A percentile compares a stretch with the other conserved stretches of the same genome.
phyloP scores from a whole-genome alignment of 2,329 filamentous ascomycete genomes.

The Talaromyces marneffei region DNA sequence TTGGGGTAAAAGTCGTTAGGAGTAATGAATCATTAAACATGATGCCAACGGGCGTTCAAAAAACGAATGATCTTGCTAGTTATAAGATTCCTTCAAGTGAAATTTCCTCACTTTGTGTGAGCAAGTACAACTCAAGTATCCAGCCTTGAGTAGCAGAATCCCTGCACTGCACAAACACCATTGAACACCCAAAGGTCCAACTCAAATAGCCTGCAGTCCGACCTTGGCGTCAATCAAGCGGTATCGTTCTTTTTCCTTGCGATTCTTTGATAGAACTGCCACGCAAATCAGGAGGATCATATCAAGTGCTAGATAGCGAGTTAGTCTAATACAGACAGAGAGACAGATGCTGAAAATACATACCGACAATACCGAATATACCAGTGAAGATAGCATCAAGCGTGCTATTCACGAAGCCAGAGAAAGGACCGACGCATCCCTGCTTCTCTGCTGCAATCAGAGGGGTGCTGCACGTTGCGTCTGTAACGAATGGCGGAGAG shows the following conservation, averaged over 20 bases:
- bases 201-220: conserved; percentile 35
- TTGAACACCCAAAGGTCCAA: conserved; percentile 35
- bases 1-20: background rate
- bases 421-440: conserved; percentile 64
- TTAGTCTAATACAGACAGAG: background rate
- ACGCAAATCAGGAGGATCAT: conserved; percentile 63
- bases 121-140: conserved; percentile 6
- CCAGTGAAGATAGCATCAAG: conserved; percentile 73
- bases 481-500: conserved; percentile 64
- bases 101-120: background rate
- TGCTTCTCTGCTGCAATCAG: conserved; percentile 63
- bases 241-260: conserved; percentile 73
- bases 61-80: background rate
- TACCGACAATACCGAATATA: conserved; percentile 71
- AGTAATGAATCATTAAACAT: background rate
- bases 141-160: conserved; percentile 1
- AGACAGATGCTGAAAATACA: conserved; percentile 19
- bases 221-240: conserved; percentile 76
- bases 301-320: conserved; percentile 49
- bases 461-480: conserved; percentile 62
- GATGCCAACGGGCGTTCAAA: background rate
- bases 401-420: conserved; percentile 63
- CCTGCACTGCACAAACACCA: background rate
- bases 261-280: conserved; percentile 71
- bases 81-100: background rate